Percentiles rank a stretch among this genome's conserved stretches.
Evolutionary conservation across 495 filamentous ascomycete genomes (phyloP).

Genomic region (Margaritispora aquatica): DNA sequence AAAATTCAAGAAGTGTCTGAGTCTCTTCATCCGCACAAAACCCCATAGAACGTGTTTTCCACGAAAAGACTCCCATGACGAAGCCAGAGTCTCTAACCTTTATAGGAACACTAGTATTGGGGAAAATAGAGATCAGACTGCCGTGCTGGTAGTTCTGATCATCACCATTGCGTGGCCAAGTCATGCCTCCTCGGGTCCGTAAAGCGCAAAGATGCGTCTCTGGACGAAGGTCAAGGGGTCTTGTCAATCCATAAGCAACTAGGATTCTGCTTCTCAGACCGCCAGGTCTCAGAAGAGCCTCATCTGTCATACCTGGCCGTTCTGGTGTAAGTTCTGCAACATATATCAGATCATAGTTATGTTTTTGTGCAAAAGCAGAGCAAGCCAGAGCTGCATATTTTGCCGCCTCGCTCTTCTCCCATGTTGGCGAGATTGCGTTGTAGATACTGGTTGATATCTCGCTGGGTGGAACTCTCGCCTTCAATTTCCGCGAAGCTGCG

Average conservation of each 20-base stretch:
- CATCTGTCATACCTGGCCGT: conserved; percentile 2
- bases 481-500: background rate
- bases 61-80: conserved; percentile 6
- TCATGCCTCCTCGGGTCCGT: background rate
- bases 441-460: background rate
- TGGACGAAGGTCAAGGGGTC: background rate
- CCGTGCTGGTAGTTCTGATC: background rate
- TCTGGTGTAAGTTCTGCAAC: conserved; percentile 5
- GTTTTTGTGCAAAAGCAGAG: background rate
- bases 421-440: background rate
- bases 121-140: background rate
- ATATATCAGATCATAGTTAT: conserved; percentile 11
- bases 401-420: background rate
- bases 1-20: background rate
- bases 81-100: background rate
- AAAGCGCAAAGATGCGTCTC: conserved; percentile 3
- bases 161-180: background rate
- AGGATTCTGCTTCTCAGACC: background rate
- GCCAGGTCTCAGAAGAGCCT: conserved; percentile 3
- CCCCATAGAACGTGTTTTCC: background rate
- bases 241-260: conserved; percentile 6
- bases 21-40: background rate
- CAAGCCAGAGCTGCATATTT: conserved; percentile 2
- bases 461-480: background rate
- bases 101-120: background rate